Conservation (phyloP, 768 basidiomycete genomes). For the Chalciporus sphaerocephalus region DNA sequence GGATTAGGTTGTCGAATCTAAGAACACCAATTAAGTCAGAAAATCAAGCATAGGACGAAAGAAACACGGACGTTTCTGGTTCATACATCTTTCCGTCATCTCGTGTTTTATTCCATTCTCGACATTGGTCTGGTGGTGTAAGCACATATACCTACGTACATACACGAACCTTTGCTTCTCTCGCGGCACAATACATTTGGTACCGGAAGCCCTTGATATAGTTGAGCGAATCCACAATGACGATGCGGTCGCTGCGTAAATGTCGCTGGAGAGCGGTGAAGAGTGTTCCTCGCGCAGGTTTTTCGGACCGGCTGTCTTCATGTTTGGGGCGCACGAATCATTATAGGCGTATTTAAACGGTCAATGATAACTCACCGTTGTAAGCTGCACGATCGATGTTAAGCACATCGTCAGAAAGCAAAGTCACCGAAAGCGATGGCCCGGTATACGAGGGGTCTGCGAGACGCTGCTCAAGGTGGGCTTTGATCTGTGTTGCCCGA, state of each 20-base stretch:
- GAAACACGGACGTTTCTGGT: conserved; percentile 56
- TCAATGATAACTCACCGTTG: conserved; percentile 57
- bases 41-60: background rate
- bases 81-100: conserved; percentile 50
- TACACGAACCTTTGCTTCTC: conserved; percentile 78
- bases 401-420: conserved; percentile 74
- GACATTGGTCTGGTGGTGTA: conserved; percentile 69
- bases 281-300: conserved; percentile 78
- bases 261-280: conserved; percentile 80
- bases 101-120: conserved; percentile 65
- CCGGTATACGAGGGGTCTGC: conserved; percentile 49
- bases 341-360: background rate
- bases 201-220: conserved; percentile 99
- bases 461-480: conserved; percentile 52
- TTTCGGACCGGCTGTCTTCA: conserved; percentile 77
- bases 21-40: background rate
- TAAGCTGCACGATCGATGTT: conserved; percentile 64
- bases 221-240: conserved; percentile 88
- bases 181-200: conserved; percentile 94
- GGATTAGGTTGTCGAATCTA: conserved; percentile 46
- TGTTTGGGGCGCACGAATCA: background rate
- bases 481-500: conserved; percentile 62
- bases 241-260: conserved; percentile 66
- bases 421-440: conserved; percentile 38
- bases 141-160: conserved; percentile 85